Percentiles rank a stretch among this genome's conserved stretches.
Evolutionary conservation across 2,329 filamentous ascomycete species (phyloP).

Genomic region (Arthrobotrys pseudoclavata): DNA sequence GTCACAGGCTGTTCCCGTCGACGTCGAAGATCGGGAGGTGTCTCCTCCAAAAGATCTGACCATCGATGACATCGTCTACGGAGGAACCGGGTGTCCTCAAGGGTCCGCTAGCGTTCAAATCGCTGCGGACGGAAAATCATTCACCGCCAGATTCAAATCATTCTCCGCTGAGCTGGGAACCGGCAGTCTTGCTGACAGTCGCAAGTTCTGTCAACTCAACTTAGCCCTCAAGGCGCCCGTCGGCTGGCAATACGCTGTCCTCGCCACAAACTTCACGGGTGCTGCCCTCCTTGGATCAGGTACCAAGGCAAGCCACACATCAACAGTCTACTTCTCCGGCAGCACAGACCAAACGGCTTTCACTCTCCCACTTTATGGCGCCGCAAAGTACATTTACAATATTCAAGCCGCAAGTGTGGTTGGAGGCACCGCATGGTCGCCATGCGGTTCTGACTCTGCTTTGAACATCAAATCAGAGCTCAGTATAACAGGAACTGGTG

Average conservation of each 20-base stretch:
- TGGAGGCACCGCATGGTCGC: slow-evolving; percentile 19
- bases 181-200: slow-evolving; percentile 17
- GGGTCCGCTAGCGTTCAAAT: slow-evolving; percentile 32
- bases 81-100: slow-evolving; percentile 42
- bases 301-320: slow-evolving; percentile 29
- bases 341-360: slow-evolving; percentile 15
- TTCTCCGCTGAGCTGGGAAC: slow-evolving; percentile 34
- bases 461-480: slow-evolving; percentile 49
- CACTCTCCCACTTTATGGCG: slow-evolving; percentile 23
- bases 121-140: slow-evolving; percentile 17
- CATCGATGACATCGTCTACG: slow-evolving; percentile 42
- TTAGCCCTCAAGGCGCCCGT: slow-evolving; percentile 22
- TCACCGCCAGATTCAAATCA: slow-evolving; percentile 25
- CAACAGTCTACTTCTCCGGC: slow-evolving; percentile 41
- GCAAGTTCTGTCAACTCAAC: slow-evolving; percentile 44
- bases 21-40: slow-evolving; percentile 8
- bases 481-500: slow-evolving; percentile 24
- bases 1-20: slow-evolving; percentile 1
- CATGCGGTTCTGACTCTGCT: slow-evolving; percentile 17
- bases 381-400: slow-evolving; percentile 32
- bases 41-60: slow-evolving; percentile 24
- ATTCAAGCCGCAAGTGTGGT: slow-evolving; percentile 9
- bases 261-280: slow-evolving; percentile 36
- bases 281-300: slow-evolving; percentile 18
- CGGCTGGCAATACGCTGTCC: slow-evolving; percentile 43